These are phyloP conservation scores for Botrytis sinoallii DNA, from an alignment of 2,329 filamentous ascomycete species.

Conservation along the genomic window DNA sequence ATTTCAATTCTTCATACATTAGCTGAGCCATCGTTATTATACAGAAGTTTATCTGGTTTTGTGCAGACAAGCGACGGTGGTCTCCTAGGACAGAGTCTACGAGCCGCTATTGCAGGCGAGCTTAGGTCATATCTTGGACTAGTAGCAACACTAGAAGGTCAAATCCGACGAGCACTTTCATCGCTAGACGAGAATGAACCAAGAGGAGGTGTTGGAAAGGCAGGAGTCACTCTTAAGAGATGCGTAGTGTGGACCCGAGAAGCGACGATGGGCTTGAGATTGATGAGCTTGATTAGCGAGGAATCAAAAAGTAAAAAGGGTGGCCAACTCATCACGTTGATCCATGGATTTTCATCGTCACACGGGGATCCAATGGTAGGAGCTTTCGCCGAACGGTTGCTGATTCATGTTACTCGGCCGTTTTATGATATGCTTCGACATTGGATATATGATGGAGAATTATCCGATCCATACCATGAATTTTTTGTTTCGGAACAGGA, in stretches of 20 bases:
- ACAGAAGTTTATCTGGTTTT: constrained; percentile 75
- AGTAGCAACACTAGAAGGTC: constrained; percentile 86
- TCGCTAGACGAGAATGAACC: constrained; percentile 67
- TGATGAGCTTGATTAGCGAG: constrained; percentile 93
- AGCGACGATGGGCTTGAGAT: constrained; percentile 87
- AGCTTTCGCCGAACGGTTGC: constrained; percentile 84
- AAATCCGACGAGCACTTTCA: constrained; percentile 79
- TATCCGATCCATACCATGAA: constrained; percentile 92
- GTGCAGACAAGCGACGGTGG: constrained; percentile 78
- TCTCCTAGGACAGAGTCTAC: constrained; percentile 85
- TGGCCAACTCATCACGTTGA: constrained; percentile 87
- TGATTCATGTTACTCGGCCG: constrained; percentile 82
- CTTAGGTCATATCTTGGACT: constrained; percentile 85
- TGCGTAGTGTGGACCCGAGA: constrained; percentile 98
- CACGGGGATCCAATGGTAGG: constrained; percentile 95
- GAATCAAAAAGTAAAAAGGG: constrained; percentile 82
- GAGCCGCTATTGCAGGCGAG: constrained; percentile 81
- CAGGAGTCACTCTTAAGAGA: constrained; percentile 88
- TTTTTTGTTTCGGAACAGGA: constrained; percentile 92
- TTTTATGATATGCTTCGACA: constrained; percentile 95
- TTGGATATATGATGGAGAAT: constrained; percentile 98
- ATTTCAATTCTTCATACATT: constrained; percentile 84
- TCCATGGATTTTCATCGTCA: constrained; percentile 88
- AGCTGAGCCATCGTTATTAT: constrained; percentile 91
- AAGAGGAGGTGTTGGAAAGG: constrained; percentile 71